Conservation (phyloP, 371 early-diverging fungal species). For the Syncephalastrum monosporum region DNA sequence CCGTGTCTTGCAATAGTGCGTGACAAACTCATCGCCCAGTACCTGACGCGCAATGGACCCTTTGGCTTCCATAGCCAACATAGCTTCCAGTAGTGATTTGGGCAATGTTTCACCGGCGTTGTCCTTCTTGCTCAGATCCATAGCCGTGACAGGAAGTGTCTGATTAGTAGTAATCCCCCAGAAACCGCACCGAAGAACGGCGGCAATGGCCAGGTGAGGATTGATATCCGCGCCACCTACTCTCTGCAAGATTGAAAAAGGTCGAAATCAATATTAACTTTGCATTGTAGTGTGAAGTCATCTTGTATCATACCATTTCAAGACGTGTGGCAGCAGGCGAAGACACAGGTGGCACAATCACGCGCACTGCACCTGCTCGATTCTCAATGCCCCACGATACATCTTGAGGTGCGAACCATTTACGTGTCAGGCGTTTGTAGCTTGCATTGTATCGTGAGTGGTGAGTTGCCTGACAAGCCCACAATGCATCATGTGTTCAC, state of each 20-base stretch:
- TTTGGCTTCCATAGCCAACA: constrained; percentile 57
- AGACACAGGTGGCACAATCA: constrained; percentile 74
- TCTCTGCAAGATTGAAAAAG: constrained; percentile 41
- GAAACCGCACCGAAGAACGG: constrained; percentile 76
- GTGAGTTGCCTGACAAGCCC: background rate
- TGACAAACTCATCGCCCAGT: constrained; percentile 78
- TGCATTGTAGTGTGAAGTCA: background rate
- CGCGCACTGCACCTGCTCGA: constrained; percentile 73
- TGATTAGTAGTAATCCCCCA: constrained; percentile 73
- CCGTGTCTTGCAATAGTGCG: constrained; percentile 74
- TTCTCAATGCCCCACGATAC: constrained; percentile 83
- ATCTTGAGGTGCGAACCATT: constrained; percentile 85
- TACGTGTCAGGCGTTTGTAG: constrained; percentile 83
- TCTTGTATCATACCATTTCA: constrained; percentile 54
- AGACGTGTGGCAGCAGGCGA: constrained; percentile 65
- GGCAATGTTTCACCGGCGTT: constrained; percentile 53
- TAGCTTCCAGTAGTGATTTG: constrained; percentile 68
- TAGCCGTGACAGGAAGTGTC: constrained; percentile 43
- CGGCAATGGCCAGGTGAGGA: constrained; percentile 75
- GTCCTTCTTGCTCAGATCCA: constrained; percentile 13
- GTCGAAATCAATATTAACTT: background rate
- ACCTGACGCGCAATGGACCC: constrained; percentile 74
- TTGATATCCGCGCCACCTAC: constrained; percentile 86
- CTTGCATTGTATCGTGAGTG: constrained; percentile 21
- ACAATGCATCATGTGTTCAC: background rate